Conservation (phyloP, 371 early-diverging fungal genomes). For the Circinella umbellata region DNA sequence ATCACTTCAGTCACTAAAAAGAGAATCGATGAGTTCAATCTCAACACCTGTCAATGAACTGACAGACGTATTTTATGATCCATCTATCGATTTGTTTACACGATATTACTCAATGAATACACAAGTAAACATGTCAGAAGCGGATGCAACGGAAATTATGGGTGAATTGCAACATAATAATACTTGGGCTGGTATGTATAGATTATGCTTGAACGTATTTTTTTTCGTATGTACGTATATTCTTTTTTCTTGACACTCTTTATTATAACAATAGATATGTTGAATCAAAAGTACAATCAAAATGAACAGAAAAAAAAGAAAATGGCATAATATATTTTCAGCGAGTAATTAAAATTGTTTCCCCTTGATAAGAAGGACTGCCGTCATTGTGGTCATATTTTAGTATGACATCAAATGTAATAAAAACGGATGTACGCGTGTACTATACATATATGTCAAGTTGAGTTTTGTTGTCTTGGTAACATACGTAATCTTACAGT, state of each 20-base stretch:
- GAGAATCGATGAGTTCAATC: neutral
- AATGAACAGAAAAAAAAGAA: neutral
- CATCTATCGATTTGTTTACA: constrained; percentile 5
- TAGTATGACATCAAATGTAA: too few species aligned
- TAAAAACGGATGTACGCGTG: too few species aligned
- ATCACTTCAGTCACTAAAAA: neutral
- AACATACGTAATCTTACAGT: too few species aligned
- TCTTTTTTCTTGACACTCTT: too few species aligned
- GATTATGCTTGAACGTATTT: too few species aligned
- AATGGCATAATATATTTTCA: neutral
- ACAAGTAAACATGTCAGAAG: neutral
- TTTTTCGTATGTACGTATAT: too few species aligned
- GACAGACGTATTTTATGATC: constrained; percentile 7
- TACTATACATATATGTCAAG: too few species aligned
- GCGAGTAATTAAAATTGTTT: neutral
- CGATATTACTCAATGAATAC: constrained; percentile 7
- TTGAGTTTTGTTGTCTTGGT: too few species aligned
- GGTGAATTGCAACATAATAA: neutral
- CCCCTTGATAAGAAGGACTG: too few species aligned
- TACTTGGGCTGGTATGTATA: constrained; percentile 12
- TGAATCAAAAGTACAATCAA: neutral
- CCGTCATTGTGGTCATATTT: too few species aligned
- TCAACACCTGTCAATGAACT: neutral
- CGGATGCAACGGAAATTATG: constrained; percentile 9
- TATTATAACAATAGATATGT: neutral